Conservation (phyloP, 164 flowering plant species). For the Vitis cinerea region DNA sequence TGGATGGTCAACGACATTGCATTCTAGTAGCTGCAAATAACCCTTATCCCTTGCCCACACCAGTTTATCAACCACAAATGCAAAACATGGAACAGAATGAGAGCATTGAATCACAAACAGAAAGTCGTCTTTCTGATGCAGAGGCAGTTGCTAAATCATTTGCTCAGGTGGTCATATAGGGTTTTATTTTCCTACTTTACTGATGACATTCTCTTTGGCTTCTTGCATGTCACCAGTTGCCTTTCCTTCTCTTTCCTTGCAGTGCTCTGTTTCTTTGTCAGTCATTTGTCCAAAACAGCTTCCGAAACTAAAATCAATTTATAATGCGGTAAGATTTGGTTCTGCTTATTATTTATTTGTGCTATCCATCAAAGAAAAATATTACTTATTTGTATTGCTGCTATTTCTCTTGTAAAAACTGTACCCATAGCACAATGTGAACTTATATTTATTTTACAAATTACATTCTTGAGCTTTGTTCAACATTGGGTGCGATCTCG, state of each 20-base stretch:
- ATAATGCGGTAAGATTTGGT: constrained; percentile 57
- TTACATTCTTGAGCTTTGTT: not conserved
- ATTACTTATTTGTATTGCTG: no score
- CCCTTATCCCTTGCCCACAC: constrained; percentile 84
- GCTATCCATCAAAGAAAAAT: not conserved
- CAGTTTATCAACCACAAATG: constrained; percentile 63
- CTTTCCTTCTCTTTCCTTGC: constrained; percentile 32
- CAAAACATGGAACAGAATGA: constrained; percentile 57
- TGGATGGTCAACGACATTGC: constrained; percentile 73
- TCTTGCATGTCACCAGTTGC: not conserved
- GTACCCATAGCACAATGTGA: not conserved
- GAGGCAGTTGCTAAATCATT: constrained; percentile 80
- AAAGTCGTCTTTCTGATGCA: constrained; percentile 71
- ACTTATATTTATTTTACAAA: not conserved
- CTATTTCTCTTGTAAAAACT: not conserved
- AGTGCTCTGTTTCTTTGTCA: constrained; percentile 79
- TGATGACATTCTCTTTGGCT: not conserved
- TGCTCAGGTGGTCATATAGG: constrained; percentile 48
- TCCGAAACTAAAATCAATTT: constrained; percentile 74
- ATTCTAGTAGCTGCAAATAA: constrained; percentile 91
- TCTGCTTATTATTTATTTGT: not conserved
- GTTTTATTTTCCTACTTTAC: not conserved
- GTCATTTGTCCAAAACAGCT: constrained; percentile 90
- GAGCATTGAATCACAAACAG: constrained; percentile 48
- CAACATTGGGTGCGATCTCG: not conserved